Evolutionary conservation across 2,329 filamentous ascomycete genomes (phyloP), one percentile per base, ranked within the genome.

Genomic region (Colletotrichum sp.): DNA sequence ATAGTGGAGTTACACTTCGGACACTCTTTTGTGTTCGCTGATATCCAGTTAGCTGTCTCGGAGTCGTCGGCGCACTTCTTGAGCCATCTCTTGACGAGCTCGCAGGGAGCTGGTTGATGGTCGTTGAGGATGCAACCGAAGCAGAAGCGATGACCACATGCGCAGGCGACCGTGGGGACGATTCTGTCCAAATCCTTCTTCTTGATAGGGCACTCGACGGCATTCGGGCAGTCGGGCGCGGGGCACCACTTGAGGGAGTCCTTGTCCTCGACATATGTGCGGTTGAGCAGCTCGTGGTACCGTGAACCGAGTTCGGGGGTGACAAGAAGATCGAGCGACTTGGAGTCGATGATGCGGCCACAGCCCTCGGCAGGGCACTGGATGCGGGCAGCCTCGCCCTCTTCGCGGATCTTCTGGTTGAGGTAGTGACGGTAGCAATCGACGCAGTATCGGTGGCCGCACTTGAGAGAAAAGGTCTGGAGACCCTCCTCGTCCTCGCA

Each of bases 11-110:
- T 93, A 85, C 97, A 99, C 83, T 94, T 97, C 0, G 97, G 96
- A 78, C 97, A 99, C 84, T 99, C 97, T 83, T 99, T 99, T 3
- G 97, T 99, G 84, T 99, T 98, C 63, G 97, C 97, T 1, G 96
- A 98, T 77, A 99, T 99, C 97, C 97, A 99, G 84, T 99, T 99
- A 6, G 97, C 96, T 0, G 97, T 99, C 84, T 99, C 97, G 1
- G 95, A 98, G 82, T 99, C 97, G 83, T 99, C 97, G 73, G 97
- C 97, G 83, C 97, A 99, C 84, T 99, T 99, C 88, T 98, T 98
- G 15, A 99, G 85, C 97, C 97, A 99, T 83, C 92, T 94, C 89
- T 97, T 98, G 67, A 99, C 96, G 67, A 99, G 86, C 30, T 93
- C 90, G 84, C 97, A 99, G 0, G 97, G 96, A 5, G 96, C 95